phyloP scores from a whole-genome alignment of 768 basidiomycete species.

The Lactifluus pinguis region DNA sequence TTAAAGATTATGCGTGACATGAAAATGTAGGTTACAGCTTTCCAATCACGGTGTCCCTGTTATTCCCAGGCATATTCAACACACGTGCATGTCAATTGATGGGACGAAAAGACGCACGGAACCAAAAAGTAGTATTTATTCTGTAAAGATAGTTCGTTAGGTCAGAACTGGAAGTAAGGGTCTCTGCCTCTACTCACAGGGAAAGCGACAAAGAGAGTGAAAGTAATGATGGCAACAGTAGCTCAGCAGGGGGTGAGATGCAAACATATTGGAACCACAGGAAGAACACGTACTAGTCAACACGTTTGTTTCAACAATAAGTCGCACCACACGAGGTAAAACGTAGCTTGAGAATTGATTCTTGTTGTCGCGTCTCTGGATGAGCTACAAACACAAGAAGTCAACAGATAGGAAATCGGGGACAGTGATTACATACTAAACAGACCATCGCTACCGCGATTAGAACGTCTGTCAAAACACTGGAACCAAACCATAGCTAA shows the following conservation, averaged over 20 bases:
- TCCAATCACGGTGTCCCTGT: slow-evolving; percentile 20
- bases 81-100: not conserved
- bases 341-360: slow-evolving; percentile 1
- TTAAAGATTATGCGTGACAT: not conserved
- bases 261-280: not conserved
- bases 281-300: slow-evolving; percentile 12
- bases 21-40: slow-evolving; percentile 9
- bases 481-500: slow-evolving; percentile 1
- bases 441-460: slow-evolving; percentile 1
- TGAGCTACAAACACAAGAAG: not conserved
- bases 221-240: slow-evolving; percentile 1
- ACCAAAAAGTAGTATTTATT: slow-evolving; percentile 1
- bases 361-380: not conserved
- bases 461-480: not conserved
- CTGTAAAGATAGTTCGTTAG: not conserved
- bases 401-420: not conserved
- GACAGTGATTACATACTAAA: not conserved
- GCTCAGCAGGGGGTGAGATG: not conserved
- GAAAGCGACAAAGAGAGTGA: slow-evolving; percentile 6
- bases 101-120: not conserved
- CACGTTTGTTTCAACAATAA: slow-evolving; percentile 23
- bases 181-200: not conserved
- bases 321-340: slow-evolving; percentile 20
- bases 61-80: not conserved
- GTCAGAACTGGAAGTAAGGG: not conserved